Percentiles rank a stretch among this genome's conserved stretches.
phyloP scores from a whole-genome alignment of 139 green algal genomes.

The Bryopsis sp. region DNA sequence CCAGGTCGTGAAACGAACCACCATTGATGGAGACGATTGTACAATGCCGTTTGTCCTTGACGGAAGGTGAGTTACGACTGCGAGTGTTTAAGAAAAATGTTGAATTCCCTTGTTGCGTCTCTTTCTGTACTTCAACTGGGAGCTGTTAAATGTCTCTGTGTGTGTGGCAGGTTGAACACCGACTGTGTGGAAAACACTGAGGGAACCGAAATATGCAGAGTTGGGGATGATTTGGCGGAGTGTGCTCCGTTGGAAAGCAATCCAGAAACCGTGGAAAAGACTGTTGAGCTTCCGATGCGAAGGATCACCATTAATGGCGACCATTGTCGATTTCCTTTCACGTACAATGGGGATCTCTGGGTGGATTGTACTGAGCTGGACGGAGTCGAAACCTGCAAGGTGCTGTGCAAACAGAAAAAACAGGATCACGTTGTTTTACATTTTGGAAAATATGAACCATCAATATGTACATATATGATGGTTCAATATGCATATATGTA shows the following conservation, averaged over 20 bases:
- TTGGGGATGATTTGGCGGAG: background rate
- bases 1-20: background rate
- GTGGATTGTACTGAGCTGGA: background rate
- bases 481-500: no score
- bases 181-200: background rate
- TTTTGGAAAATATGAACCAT: no score
- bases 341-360: background rate
- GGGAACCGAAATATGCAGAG: background rate
- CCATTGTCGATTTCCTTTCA: background rate
- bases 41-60: background rate
- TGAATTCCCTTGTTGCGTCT: no score
- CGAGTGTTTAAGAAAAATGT: no score
- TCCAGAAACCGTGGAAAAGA: background rate
- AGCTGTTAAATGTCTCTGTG: no score
- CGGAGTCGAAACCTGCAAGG: background rate
- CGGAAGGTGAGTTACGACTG: no score
- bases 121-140: no score
- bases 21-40: background rate
- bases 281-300: background rate
- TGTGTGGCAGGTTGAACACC: background rate
- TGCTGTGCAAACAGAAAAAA: no score
- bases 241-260: background rate
- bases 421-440: no score
- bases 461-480: no score
- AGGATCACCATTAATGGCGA: background rate